Conservation (phyloP, 2,329 filamentous ascomycete species). For the Penicillium palitans region DNA sequence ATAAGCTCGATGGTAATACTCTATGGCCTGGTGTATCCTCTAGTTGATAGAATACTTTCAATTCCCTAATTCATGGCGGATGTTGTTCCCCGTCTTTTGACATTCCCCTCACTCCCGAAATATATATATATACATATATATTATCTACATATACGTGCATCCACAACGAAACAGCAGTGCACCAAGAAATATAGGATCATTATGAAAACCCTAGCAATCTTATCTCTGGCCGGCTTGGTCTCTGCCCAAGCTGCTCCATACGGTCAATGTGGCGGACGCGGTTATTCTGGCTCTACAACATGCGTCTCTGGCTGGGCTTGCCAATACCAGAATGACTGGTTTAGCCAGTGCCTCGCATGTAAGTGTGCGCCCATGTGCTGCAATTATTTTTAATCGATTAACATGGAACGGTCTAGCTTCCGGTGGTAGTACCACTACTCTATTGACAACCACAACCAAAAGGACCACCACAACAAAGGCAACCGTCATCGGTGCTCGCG, state of each 20-base stretch:
- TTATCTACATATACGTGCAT: too few relatives aligned
- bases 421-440: background rate
- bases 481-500: background rate
- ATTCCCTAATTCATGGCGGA: constrained; percentile 12
- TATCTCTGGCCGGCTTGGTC: constrained; percentile 23
- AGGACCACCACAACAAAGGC: constrained; percentile 8
- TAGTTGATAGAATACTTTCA: background rate
- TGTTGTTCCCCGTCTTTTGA: background rate
- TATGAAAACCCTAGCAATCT: constrained; percentile 21
- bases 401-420: background rate
- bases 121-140: background rate
- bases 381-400: background rate
- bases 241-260: constrained; percentile 24
- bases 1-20: background rate
- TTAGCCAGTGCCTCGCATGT: constrained; percentile 25
- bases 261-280: constrained; percentile 21
- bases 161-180: background rate
- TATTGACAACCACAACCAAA: constrained; percentile 6
- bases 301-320: constrained; percentile 19
- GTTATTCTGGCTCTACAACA: constrained; percentile 17
- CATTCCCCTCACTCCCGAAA: background rate
- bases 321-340: constrained; percentile 24
- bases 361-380: background rate
- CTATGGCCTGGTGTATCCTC: background rate
- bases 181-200: background rate